Percentiles rank a stretch among this genome's conserved stretches.
phyloP scores from a whole-genome alignment of 768 basidiomycete genomes.

The Rubroboletus satanas region DNA sequence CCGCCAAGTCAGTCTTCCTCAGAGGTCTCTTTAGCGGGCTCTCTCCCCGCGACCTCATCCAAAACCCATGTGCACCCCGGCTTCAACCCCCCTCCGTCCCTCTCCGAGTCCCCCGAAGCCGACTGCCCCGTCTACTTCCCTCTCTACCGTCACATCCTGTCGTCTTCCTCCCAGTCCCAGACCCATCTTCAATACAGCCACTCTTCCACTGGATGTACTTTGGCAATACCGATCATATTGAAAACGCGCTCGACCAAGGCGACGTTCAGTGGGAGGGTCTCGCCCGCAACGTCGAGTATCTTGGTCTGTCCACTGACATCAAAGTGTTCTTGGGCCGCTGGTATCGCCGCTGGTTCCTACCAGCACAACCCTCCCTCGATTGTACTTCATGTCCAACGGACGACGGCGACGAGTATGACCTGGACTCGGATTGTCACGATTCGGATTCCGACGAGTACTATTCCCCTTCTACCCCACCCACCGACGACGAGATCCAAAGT shows the following conservation, averaged over 20 bases:
- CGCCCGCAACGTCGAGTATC: conserved; percentile 86
- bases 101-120: conserved; percentile 40
- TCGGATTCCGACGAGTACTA: conserved; percentile 18
- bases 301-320: conserved; percentile 70
- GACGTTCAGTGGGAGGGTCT: conserved; percentile 80
- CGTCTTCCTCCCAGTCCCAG: conserved; percentile 71
- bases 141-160: conserved; percentile 60
- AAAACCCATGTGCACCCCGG: conserved; percentile 28
- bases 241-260: conserved; percentile 61
- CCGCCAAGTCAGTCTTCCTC: conserved; percentile 76
- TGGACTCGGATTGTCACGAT: background rate
- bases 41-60: conserved; percentile 56
- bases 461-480: conserved; percentile 35
- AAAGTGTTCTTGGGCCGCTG: conserved; percentile 74
- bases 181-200: conserved; percentile 65
- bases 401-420: conserved; percentile 26
- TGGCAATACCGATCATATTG: conserved; percentile 61
- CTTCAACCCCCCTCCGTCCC: conserved; percentile 24
- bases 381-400: conserved; percentile 25
- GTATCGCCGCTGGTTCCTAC: conserved; percentile 63
- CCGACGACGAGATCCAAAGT: conserved; percentile 36
- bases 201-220: conserved; percentile 84
- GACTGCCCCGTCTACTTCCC: conserved; percentile 65
- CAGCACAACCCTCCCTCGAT: conserved; percentile 25
- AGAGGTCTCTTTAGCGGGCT: conserved; percentile 67